Percentiles rank a stretch among this genome's conserved stretches.
Evolutionary conservation across 2,329 filamentous ascomycete genomes (phyloP).

Genomic region (Macroventuria anomochaeta): DNA sequence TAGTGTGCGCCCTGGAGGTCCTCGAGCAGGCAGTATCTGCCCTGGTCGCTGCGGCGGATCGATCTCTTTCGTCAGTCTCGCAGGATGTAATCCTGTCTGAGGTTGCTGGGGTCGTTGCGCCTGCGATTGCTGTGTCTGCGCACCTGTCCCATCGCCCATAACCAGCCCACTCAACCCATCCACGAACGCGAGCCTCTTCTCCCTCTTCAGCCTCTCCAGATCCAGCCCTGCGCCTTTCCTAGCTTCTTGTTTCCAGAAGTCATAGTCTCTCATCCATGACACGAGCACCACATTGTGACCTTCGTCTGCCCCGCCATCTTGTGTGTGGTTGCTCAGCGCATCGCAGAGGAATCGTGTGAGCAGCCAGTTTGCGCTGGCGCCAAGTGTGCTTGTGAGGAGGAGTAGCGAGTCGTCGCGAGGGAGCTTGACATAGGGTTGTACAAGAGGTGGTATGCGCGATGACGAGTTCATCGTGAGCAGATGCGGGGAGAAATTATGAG

Average conservation of each 20-base stretch:
- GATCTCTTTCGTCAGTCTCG: not conserved
- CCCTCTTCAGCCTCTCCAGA: conserved; percentile 64
- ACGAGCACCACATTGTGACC: conserved; percentile 68
- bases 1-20: conserved; percentile 25
- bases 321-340: conserved; percentile 45
- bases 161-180: conserved; percentile 74
- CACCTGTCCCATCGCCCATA: conserved; percentile 19
- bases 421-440: conserved; percentile 68
- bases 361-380: conserved; percentile 62
- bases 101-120: not conserved
- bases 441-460: conserved; percentile 65
- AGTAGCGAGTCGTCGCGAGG: conserved; percentile 66
- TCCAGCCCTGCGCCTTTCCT: conserved; percentile 76
- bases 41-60: conserved; percentile 5
- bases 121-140: conserved; percentile 2
- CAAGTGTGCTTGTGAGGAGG: conserved; percentile 70
- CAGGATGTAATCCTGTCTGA: conserved; percentile 1
- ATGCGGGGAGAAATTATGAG: conserved; percentile 14
- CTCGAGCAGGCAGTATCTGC: conserved; percentile 25
- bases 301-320: conserved; percentile 39
- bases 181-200: conserved; percentile 72
- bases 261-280: conserved; percentile 79
- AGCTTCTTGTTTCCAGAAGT: conserved; percentile 78
- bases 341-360: conserved; percentile 59
- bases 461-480: conserved; percentile 46